Evolutionary conservation across 139 green algal genomes (phyloP).

Genomic region (Yamagishiella unicocca): DNA sequence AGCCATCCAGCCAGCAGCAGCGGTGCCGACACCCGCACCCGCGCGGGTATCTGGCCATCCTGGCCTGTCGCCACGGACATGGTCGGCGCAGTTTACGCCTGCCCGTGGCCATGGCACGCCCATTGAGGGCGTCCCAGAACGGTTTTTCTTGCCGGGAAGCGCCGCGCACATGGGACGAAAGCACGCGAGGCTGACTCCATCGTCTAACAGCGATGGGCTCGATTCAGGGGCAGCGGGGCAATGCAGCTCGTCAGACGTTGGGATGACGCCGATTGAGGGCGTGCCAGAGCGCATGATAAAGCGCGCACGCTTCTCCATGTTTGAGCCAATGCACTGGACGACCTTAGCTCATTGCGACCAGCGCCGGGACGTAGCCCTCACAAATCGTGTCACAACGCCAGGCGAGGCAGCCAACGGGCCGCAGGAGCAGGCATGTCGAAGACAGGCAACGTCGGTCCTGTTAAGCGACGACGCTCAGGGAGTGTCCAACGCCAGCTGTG

Average conservation of each 20-base stretch:
- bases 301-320: neutral
- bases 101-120: neutral
- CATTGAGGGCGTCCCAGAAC: conserved; percentile 58
- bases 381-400: too few relatives aligned
- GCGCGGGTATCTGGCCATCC: too few relatives aligned
- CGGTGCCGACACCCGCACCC: too few relatives aligned
- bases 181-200: neutral
- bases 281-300: conserved; percentile 51
- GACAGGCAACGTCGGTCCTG: too few relatives aligned
- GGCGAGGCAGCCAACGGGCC: too few relatives aligned
- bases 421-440: too few relatives aligned
- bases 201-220: too few relatives aligned
- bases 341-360: neutral
- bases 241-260: neutral
- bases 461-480: too few relatives aligned
- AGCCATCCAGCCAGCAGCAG: too few relatives aligned
- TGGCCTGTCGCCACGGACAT: neutral
- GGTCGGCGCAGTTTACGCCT: neutral
- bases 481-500: too few relatives aligned
- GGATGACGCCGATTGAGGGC: conserved; percentile 52
- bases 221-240: too few relatives aligned
- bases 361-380: too few relatives aligned
- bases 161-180: neutral
- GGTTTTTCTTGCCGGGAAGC: neutral
- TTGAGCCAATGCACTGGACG: neutral